phyloP scores from a whole-genome alignment of 345 rosid species.

The Melaleuca alternifolia region DNA sequence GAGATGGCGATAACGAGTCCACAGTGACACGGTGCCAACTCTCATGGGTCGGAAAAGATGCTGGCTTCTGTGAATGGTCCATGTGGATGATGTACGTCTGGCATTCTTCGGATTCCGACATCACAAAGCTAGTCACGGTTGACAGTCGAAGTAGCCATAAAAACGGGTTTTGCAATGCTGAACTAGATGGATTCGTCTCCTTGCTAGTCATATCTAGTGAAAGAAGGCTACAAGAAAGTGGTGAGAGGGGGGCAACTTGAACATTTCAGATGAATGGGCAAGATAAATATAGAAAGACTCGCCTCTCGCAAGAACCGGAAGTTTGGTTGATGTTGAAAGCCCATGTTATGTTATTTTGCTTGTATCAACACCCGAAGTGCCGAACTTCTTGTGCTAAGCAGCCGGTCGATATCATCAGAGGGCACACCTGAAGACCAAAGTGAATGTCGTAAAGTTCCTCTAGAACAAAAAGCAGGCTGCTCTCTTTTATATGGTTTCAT shows the following conservation, averaged over 20 bases:
- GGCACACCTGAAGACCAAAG: no score
- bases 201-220: not conserved
- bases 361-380: no score
- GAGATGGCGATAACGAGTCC: conserved; percentile 1
- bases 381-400: no score
- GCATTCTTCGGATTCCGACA: not conserved
- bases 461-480: no score
- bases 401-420: no score
- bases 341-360: no score
- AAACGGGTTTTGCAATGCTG: not conserved
- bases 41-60: conserved; percentile 15
- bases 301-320: no score
- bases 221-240: not conserved
- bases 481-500: no score
- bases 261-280: not conserved
- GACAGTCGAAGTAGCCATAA: not conserved
- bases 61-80: conserved; percentile 24
- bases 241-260: not conserved
- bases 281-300: not conserved
- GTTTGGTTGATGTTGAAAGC: no score
- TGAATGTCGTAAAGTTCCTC: no score
- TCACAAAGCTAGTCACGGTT: not conserved
- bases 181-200: not conserved
- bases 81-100: conserved; percentile 26
- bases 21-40: conserved; percentile 14